These are phyloP conservation scores for Vigna hirtella DNA, from an alignment of 306 rosid genomes.

Conservation along the genomic window DNA sequence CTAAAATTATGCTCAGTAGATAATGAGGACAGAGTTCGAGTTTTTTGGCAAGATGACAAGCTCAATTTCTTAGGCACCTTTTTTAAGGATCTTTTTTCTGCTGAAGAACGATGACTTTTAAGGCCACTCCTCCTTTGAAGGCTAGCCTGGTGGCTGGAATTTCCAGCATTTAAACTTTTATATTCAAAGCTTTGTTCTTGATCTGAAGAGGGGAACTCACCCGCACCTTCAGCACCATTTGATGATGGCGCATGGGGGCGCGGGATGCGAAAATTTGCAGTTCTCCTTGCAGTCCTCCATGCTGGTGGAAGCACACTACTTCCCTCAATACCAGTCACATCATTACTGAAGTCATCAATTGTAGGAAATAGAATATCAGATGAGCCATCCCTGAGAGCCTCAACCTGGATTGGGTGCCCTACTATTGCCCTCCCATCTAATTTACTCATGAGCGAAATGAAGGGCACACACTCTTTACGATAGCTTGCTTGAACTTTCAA, in stretches of 20 bases:
- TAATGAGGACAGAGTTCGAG: constrained; percentile 83
- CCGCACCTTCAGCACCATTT: constrained; percentile 61
- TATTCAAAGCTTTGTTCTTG: constrained; percentile 58
- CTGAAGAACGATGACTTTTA: constrained; percentile 51
- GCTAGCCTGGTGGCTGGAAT: constrained; percentile 57
- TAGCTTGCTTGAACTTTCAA: constrained; percentile 87
- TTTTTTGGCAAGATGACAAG: constrained; percentile 82
- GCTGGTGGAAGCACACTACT: constrained; percentile 73
- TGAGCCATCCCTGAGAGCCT: constrained; percentile 75
- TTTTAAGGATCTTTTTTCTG: constrained; percentile 59
- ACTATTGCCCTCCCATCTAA: constrained; percentile 88
- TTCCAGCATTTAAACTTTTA: constrained; percentile 59
- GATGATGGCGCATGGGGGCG: constrained; percentile 66
- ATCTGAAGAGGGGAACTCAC: constrained; percentile 53
- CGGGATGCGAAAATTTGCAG: constrained; percentile 80
- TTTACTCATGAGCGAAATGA: constrained; percentile 91
- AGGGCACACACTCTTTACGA: constrained; percentile 84
- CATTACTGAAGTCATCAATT: constrained; percentile 60
- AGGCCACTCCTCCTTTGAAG: constrained; percentile 52
- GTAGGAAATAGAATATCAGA: constrained; percentile 66
- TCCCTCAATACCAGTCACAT: constrained; percentile 61
- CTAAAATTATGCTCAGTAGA: constrained; percentile 62
- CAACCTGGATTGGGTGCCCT: constrained; percentile 91
- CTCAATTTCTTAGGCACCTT: constrained; percentile 69
- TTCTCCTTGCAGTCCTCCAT: constrained; percentile 96